Evolutionary conservation across 31 red algal species (phyloP), one percentile per base, ranked within the genome.

Genomic region (Bonnemaisonia californica): DNA sequence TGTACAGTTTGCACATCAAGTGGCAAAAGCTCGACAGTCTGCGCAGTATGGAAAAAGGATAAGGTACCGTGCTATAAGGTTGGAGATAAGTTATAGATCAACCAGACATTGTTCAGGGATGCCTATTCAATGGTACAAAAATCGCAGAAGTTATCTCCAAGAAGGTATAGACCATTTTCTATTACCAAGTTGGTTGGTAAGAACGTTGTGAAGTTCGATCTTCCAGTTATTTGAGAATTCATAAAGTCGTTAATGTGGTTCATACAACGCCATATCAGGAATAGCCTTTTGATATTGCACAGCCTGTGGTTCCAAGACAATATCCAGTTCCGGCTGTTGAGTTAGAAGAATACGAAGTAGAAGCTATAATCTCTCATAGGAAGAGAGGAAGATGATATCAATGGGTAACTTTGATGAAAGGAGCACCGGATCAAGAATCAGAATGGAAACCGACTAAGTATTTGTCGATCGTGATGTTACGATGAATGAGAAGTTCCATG

Each of bases 391-490:
- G 0, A 37, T 0, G 73, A 30, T 59, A 77, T 77, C 54, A 77
- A 61, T 77, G 16, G 18, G 12, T 77, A 12, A 77, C 73, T 64
- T 77, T 77, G 45, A 0, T 77, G 54, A 77, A 77, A 62, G 19
- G 54, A 26, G 1, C 0, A 22, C 0, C 76, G 9, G 5, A 11
- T 32, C 57, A 80, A 66, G 76, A 80, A 0, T 57, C 76, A n/a
- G 31, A 12, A 66, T 80, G 76, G 76, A 57, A 80, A 64, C 57
- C 76, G 31, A 65, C 57, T 28, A 9, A 0, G 0, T 57, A 80
- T 80, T 80, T 66, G 76, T 80, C 13, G 76, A 64, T 34, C 12
- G 16, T 62, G 73, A 77, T 62, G 76, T 24, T n/a, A 80, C 11
- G 21, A 16, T 16, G 12, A 54, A 16, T 21, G 21, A 54, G 48